Evolutionary conservation across 208 protist species (phyloP).

Genomic region (Trypanosoma lewisi): DNA sequence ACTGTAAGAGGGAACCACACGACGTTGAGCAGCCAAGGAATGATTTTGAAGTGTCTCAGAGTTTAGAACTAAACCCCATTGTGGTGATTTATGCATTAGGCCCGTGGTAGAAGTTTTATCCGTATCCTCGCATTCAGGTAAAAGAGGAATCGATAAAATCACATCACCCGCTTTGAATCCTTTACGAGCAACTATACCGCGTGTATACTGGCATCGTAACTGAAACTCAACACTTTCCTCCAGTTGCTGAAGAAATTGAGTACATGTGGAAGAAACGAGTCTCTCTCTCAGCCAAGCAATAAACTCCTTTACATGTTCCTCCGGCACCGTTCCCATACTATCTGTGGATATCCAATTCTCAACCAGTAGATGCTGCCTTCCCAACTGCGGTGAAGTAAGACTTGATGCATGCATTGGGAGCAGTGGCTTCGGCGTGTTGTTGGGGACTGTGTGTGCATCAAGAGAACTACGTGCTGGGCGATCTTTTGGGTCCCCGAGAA

Average conservation of each 20-base stretch:
- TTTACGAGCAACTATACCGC: slow-evolving; percentile 59
- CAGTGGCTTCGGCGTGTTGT: slow-evolving; percentile 57
- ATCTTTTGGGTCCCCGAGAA: slow-evolving; percentile 32
- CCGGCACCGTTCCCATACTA: slow-evolving; percentile 26
- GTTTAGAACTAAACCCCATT: slow-evolving; percentile 29
- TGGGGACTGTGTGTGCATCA: slow-evolving; percentile 43
- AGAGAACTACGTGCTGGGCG: slow-evolving; percentile 17
- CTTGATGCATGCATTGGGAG: slow-evolving; percentile 75
- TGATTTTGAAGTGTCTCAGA: slow-evolving; percentile 37
- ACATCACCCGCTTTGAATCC: slow-evolving; percentile 40
- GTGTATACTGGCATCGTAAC: slow-evolving; percentile 32
- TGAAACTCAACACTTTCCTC: slow-evolving; percentile 37
- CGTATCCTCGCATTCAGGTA: not conserved
- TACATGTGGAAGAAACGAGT: not conserved
- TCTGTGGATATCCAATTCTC: slow-evolving; percentile 63
- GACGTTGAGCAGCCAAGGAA: slow-evolving; percentile 31
- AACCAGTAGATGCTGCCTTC: slow-evolving; percentile 40
- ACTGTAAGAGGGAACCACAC: slow-evolving; percentile 32
- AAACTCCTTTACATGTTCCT: slow-evolving; percentile 26
- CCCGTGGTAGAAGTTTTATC: not conserved
- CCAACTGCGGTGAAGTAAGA: slow-evolving; percentile 55
- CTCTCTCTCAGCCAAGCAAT: slow-evolving; percentile 23
- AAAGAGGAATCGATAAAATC: slow-evolving; percentile 52
- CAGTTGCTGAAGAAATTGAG: slow-evolving; percentile 24
- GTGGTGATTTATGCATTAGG: not conserved